phyloP scores from a whole-genome alignment of 164 flowering plant genomes.

The Vitis riparia region DNA sequence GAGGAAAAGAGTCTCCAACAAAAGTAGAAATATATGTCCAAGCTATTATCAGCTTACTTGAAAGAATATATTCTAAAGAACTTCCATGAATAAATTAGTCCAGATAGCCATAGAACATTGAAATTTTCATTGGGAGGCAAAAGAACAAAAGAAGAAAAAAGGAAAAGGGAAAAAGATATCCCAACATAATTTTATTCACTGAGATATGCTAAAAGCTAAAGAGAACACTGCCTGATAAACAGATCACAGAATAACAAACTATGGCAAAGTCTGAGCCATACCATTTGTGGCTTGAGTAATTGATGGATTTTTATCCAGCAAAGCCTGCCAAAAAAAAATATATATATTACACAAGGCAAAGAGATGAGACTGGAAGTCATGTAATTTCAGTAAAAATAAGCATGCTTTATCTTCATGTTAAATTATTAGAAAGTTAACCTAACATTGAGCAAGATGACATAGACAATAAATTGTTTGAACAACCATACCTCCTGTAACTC shows the following conservation, averaged over 20 bases:
- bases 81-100: too few relatives aligned
- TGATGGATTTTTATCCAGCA: constrained; percentile 76
- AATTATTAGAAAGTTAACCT: not conserved
- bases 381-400: not conserved
- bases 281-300: constrained; percentile 57
- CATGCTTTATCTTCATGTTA: not conserved
- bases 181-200: too few relatives aligned
- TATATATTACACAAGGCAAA: not conserved
- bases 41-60: too few relatives aligned
- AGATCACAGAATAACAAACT: not conserved
- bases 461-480: not conserved
- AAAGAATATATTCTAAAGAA: too few relatives aligned
- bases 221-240: not conserved
- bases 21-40: too few relatives aligned
- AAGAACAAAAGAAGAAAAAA: not conserved
- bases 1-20: too few relatives aligned
- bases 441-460: not conserved
- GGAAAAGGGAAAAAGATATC: not conserved
- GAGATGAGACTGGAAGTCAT: not conserved
- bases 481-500: constrained; percentile 74
- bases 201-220: not conserved
- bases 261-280: constrained; percentile 22
- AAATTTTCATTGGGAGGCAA: not conserved
- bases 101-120: too few relatives aligned
- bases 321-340: constrained; percentile 46